A percentile compares a stretch with the other conserved stretches of the same genome.
Conservation (phyloP, 164 flowering plant genomes). For the Kingdonia uniflora region DNA sequence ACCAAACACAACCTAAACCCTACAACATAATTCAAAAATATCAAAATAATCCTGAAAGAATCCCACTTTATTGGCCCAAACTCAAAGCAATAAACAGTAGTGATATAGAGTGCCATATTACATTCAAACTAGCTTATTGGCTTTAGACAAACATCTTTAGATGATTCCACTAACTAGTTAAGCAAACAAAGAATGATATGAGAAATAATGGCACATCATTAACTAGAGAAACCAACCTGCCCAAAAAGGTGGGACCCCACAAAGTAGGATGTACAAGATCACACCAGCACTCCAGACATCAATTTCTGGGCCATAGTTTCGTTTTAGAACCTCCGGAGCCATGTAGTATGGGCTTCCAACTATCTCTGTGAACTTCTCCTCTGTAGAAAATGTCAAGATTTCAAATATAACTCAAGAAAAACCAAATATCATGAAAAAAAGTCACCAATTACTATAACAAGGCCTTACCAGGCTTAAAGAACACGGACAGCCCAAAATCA, state of each 20-base stretch:
- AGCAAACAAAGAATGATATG: no score
- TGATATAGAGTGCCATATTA: no score
- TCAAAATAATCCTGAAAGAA: no score
- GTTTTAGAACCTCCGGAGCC: constrained; percentile 92
- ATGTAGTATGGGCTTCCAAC: constrained; percentile 97
- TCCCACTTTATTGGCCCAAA: no score
- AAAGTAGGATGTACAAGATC: constrained; percentile 76
- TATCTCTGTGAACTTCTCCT: constrained; percentile 71
- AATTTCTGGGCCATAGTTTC: constrained; percentile 80
- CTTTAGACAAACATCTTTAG: no score
- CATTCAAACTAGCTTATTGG: no score
- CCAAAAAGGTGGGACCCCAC: constrained; percentile 96
- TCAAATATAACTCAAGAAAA: constrained; percentile 7
- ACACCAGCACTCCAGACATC: constrained; percentile 99
- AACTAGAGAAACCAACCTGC: constrained; percentile 49
- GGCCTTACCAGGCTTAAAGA: constrained; percentile 67
- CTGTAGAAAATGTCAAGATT: constrained; percentile 23
- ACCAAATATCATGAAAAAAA: not conserved
- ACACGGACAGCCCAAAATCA: constrained; percentile 84
- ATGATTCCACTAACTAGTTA: no score
- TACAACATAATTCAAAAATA: no score
- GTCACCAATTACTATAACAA: not conserved
- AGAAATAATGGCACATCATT: no score
- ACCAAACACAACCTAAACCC: no score
- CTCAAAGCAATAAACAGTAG: no score